phyloP scores from a whole-genome alignment of 2,329 filamentous ascomycete genomes.

The Emydomyces testavorans region DNA sequence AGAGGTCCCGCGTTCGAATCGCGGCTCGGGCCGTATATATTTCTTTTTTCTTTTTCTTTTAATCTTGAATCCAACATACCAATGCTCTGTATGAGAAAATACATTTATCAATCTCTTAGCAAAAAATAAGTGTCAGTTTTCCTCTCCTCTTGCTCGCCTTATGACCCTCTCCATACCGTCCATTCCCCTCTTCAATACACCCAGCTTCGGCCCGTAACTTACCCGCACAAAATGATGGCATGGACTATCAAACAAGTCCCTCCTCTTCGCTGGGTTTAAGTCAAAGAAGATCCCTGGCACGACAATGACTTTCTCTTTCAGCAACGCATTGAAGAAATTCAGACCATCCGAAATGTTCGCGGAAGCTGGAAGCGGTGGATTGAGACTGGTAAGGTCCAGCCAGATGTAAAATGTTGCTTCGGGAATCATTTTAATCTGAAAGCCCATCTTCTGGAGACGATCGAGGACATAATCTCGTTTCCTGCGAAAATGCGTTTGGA shows the following conservation, averaged over 20 bases:
- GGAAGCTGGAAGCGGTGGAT: slow-evolving; percentile 43
- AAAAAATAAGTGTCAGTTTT: neutral
- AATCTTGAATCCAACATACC: neutral
- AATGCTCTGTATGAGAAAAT: neutral
- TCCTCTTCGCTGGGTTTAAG: slow-evolving; percentile 74
- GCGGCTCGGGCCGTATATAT: slow-evolving; percentile 10
- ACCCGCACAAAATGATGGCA: slow-evolving; percentile 86
- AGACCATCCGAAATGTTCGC: slow-evolving; percentile 78
- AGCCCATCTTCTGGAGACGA: slow-evolving; percentile 73
- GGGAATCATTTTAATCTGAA: slow-evolving; percentile 70
- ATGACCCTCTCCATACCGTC: slow-evolving; percentile 78
- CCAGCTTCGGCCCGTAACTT: slow-evolving; percentile 74
- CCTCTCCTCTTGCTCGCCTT: slow-evolving; percentile 25
- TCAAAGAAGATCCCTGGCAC: slow-evolving; percentile 98
- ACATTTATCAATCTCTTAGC: neutral
- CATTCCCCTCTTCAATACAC: slow-evolving; percentile 63
- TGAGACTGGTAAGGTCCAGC: slow-evolving; percentile 46
- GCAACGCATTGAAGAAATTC: slow-evolving; percentile 91
- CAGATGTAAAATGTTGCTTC: slow-evolving; percentile 93
- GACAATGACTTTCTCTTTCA: slow-evolving; percentile 90
- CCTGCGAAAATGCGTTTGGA: slow-evolving; percentile 79
- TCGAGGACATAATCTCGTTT: slow-evolving; percentile 87
- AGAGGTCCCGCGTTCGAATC: slow-evolving; percentile 16
- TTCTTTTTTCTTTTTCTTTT: neutral
- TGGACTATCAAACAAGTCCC: slow-evolving; percentile 86